These are phyloP conservation scores for Solanum virginianum DNA, from an alignment of 257 asterid species.

Conservation along the genomic window DNA sequence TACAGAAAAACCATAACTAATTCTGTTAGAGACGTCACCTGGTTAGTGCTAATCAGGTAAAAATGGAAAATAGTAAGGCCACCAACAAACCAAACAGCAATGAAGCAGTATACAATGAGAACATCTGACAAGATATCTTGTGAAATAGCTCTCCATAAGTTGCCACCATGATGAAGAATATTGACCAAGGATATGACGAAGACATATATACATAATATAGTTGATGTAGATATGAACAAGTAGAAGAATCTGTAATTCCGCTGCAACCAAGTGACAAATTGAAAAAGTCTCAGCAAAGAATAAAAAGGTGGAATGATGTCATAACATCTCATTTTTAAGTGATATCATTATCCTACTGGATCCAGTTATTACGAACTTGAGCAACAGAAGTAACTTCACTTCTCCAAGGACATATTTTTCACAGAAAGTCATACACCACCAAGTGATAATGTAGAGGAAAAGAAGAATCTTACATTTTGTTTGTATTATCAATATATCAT, in stretches of 20 bases:
- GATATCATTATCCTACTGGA: background rate
- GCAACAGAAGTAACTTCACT: background rate
- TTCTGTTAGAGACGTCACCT: slow-evolving; percentile 10
- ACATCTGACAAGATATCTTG: slow-evolving; percentile 55
- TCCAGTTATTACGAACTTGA: background rate
- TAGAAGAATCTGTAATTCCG: slow-evolving; percentile 83
- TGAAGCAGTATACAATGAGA: slow-evolving; percentile 70
- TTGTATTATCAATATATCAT: background rate
- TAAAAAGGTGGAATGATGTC: background rate
- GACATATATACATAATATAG: slow-evolving; percentile 56
- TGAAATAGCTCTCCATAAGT: slow-evolving; percentile 40
- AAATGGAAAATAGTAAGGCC: slow-evolving; percentile 78
- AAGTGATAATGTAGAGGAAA: background rate
- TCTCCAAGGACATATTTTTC: background rate
- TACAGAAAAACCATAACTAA: background rate
- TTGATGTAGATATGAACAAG: slow-evolving; percentile 74
- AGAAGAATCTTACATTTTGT: background rate
- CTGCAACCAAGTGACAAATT: slow-evolving; percentile 30
- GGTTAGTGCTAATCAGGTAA: slow-evolving; percentile 69
- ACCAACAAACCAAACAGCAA: slow-evolving; percentile 87
- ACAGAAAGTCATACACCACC: background rate
- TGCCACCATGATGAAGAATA: slow-evolving; percentile 34
- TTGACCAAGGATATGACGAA: slow-evolving; percentile 53
- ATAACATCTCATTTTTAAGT: background rate
- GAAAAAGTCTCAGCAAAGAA: background rate